A percentile compares a stretch with the other conserved stretches of the same genome.
phyloP scores from a whole-genome alignment of 2,329 filamentous ascomycete species.

The Sarocladiaceae sp. region DNA sequence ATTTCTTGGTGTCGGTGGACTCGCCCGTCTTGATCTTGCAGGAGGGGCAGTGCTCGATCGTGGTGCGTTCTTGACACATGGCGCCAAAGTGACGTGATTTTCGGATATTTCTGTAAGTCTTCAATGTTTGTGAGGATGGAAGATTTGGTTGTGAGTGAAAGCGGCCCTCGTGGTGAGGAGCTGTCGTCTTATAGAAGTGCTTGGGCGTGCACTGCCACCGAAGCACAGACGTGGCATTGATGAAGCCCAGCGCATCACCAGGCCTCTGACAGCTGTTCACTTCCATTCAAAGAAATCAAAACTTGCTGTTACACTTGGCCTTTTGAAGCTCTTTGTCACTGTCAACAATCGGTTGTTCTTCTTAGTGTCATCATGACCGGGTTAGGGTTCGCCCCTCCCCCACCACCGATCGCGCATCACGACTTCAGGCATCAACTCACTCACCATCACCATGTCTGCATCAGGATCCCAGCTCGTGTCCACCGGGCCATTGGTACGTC shows the following conservation, averaged over 20 bases:
- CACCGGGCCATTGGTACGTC: slow-evolving; percentile 39
- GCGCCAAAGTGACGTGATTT: not conserved
- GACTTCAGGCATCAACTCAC: not conserved
- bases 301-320: no score
- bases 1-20: not conserved
- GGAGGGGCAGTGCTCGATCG: not conserved
- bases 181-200: no score
- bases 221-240: not conserved
- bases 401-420: not conserved
- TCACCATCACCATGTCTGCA: slow-evolving; percentile 32
- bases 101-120: no score
- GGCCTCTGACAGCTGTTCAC: no score
- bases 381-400: slow-evolving; percentile 1
- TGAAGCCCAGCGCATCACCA: no score
- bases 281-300: no score
- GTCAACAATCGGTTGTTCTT: no score
- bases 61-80: not conserved
- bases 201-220: not conserved
- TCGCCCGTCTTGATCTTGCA: not conserved
- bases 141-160: no score
- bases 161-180: no score
- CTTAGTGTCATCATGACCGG: no score
- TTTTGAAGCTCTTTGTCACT: no score
- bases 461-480: slow-evolving; percentile 38
- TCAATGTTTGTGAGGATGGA: no score